A percentile compares a stretch with the other conserved stretches of the same genome.
These are phyloP conservation scores for Blepharisma stoltei DNA, from an alignment of 73 alveolate species.

Conservation along the genomic window DNA sequence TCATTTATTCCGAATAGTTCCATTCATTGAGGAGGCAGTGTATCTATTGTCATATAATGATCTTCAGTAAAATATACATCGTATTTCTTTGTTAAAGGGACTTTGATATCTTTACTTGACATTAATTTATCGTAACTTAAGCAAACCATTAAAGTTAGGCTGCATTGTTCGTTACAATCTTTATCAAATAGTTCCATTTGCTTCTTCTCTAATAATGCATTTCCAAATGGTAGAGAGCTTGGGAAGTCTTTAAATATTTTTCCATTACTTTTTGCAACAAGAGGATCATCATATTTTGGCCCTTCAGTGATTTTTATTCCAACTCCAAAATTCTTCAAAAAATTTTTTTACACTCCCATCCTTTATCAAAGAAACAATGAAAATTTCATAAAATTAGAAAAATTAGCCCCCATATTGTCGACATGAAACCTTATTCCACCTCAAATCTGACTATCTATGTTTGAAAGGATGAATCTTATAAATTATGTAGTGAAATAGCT, in stretches of 20 bases:
- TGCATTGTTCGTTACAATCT: background rate
- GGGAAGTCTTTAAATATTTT: constrained; percentile 13
- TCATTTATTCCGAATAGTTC: constrained; percentile 25
- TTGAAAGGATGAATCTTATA: too few species aligned
- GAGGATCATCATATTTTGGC: background rate
- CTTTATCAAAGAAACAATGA: too few species aligned
- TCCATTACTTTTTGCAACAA: constrained; percentile 17
- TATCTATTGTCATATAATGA: constrained; percentile 10
- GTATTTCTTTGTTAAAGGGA: background rate
- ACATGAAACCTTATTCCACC: too few species aligned
- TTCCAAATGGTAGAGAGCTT: background rate
- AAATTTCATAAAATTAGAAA: too few species aligned
- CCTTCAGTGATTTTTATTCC: constrained; percentile 20
- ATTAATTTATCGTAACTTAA: constrained; percentile 18
- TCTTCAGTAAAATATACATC: constrained; percentile 29
- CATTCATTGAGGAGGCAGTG: constrained; percentile 28
- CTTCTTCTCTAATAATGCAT: constrained; percentile 17
- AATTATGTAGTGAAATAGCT: too few species aligned
- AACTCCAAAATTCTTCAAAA: background rate
- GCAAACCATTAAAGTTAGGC: background rate
- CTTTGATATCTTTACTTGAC: constrained; percentile 7
- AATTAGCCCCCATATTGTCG: too few species aligned
- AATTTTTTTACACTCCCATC: too few species aligned
- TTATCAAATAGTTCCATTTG: background rate
- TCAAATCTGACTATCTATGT: too few species aligned